These are phyloP conservation scores for Cyberlindnera sargentensis DNA, from an alignment of 805 yeast species.

Conservation along the genomic window DNA sequence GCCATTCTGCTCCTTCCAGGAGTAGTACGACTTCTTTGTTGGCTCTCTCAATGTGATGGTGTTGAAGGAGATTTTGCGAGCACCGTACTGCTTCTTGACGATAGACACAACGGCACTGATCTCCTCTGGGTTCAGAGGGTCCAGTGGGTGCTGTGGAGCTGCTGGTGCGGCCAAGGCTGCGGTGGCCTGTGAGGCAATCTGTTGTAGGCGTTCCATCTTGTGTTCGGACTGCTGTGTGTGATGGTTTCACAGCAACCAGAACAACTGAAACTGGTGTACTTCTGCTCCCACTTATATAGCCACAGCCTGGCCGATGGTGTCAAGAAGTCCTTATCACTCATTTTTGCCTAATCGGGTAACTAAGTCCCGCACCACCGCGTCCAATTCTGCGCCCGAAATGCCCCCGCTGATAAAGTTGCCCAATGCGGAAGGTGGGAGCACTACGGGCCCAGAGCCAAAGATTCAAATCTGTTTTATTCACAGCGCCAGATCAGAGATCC, in stretches of 20 bases:
- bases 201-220: constrained; percentile 57
- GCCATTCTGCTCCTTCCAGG: constrained; percentile 57
- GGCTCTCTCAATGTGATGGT: constrained; percentile 71
- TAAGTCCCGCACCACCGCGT: not conserved
- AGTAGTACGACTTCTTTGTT: constrained; percentile 50
- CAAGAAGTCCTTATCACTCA: not conserved
- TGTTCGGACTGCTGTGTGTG: not conserved
- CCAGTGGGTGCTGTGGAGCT: constrained; percentile 58
- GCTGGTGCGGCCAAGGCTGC: constrained; percentile 49
- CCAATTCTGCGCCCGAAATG: not conserved
- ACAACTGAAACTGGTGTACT: too few species aligned
- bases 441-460: too few species aligned
- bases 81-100: constrained; percentile 41
- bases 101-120: constrained; percentile 49
- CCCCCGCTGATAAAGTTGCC: too few species aligned
- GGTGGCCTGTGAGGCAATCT: constrained; percentile 55
- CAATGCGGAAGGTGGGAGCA: too few species aligned
- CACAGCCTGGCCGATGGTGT: too few species aligned
- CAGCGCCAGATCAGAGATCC: not conserved
- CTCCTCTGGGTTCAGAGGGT: constrained; percentile 61
- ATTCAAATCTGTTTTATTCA: too few species aligned
- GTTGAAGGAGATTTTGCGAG: constrained; percentile 47
- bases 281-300: too few species aligned
- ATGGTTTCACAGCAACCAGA: not conserved
- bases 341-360: not conserved